A percentile compares a stretch with the other conserved stretches of the same genome.
These are phyloP conservation scores for Chaetomium strumarium DNA, from an alignment of 2,329 filamentous ascomycete genomes.

Conservation along the genomic window DNA sequence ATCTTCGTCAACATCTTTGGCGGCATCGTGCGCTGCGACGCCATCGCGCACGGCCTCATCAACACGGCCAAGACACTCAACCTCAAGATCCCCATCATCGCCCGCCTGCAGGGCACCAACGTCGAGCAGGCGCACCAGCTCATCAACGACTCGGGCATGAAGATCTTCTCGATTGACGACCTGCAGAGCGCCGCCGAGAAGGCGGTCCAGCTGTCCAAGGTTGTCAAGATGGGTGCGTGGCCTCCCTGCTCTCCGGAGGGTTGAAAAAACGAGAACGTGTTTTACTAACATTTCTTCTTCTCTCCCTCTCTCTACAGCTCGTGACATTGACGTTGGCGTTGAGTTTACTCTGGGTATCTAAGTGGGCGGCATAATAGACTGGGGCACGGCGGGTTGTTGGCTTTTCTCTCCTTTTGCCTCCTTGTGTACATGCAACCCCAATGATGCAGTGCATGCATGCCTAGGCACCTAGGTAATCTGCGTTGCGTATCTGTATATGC, in stretches of 20 bases:
- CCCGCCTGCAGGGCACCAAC: constrained; percentile 96
- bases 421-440: not conserved
- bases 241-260: not conserved
- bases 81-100: constrained; percentile 94
- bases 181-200: constrained; percentile 96
- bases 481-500: not conserved
- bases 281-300: not conserved
- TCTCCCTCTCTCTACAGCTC: constrained; percentile 46
- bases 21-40: constrained; percentile 96
- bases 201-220: constrained; percentile 97
- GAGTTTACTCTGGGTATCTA: constrained; percentile 95
- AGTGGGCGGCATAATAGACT: constrained; percentile 22
- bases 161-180: constrained; percentile 99
- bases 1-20: constrained; percentile 99
- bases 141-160: constrained; percentile 95
- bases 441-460: not conserved
- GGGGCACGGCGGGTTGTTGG: not conserved
- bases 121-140: constrained; percentile 87
- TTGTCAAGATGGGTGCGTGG: constrained; percentile 89
- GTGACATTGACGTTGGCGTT: constrained; percentile 95
- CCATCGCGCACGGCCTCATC: constrained; percentile 93
- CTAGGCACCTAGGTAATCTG: constrained; percentile 3
- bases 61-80: constrained; percentile 91
- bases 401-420: not conserved
- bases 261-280: not conserved